Evolutionary conservation across 768 basidiomycete genomes (phyloP), one percentile per base, ranked within the genome.

Genomic region (Collybia sp.): DNA sequence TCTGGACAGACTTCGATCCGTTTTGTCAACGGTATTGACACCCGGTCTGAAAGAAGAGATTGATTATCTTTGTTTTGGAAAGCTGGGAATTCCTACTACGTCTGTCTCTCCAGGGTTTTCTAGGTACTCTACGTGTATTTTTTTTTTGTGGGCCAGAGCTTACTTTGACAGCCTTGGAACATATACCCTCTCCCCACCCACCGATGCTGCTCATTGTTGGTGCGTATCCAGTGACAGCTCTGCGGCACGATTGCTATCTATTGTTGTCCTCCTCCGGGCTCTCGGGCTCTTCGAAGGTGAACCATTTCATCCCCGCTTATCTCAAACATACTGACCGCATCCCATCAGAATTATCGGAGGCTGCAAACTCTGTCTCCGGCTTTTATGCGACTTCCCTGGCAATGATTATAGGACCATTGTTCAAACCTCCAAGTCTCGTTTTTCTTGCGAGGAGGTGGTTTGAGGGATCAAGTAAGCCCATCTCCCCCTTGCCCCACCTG

Each of bases 371-470:
- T 1, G 79, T 90, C 16, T 83, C 88, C 49, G 75, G 85, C 0
- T 95, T 89, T 60, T 96, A 93, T 61, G 75, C 85, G 0, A 77
- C 84, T 0, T 83, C 88, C 2, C 68, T 97, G 20, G 72, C 77
- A 1, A 68, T 76, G 13, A 67, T 67, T 6, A 74, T 90, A 11
- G 89, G 89, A 1, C 55, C 68, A 0, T 58, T 61, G 2, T 94
- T 83, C 56, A 71, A 79, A 43, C 61, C 79, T 5, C 88, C 94
- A 0, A 84, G 82, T 49, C 70, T 96, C 5, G 73, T 81, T 2
- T 83, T 78, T 54, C 72, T 96, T 37, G 89, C 86, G 6, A 69
- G 67, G 13, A 76, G 76, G 53, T 95, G 93, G 84, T 79, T 93
- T 30, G 80, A 85, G 55, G 70, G 80, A 6, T 81, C 82, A 2